Evolutionary conservation across 805 yeast species (phyloP).

Genomic region (Teunomyces barrocoloradensis): DNA sequence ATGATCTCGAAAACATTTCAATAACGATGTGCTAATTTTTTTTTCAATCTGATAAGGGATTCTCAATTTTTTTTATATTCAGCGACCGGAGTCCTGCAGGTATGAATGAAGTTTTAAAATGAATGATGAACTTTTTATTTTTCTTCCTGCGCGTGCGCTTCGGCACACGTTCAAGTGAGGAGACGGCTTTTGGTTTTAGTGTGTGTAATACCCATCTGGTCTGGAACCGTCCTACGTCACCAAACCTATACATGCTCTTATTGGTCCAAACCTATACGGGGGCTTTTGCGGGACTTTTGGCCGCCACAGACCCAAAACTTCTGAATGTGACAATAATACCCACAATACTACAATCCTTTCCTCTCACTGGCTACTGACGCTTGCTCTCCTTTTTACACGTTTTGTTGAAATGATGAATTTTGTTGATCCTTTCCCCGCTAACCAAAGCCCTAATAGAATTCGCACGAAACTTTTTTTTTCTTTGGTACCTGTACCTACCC

Average conservation of each 20-base stretch:
- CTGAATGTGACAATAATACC: too few relatives aligned
- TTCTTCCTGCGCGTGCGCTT: neutral
- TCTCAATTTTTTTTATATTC: neutral
- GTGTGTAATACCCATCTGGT: neutral
- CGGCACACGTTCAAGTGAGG: neutral
- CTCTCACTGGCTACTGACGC: too few relatives aligned
- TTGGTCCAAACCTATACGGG: neutral
- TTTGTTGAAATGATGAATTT: too few relatives aligned
- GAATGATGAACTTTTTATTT: neutral
- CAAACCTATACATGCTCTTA: neutral
- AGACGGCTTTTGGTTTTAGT: neutral
- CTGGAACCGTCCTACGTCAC: neutral
- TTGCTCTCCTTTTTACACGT: too few relatives aligned
- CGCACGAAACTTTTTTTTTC: too few relatives aligned
- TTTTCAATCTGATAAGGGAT: constrained; percentile 3
- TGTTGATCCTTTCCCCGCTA: too few relatives aligned
- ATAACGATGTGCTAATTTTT: neutral
- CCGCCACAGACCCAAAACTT: too few relatives aligned
- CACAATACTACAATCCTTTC: too few relatives aligned
- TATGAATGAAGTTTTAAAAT: neutral
- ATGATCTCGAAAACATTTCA: constrained; percentile 27
- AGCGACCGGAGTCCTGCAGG: constrained; percentile 1
- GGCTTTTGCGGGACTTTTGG: too few relatives aligned
- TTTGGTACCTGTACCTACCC: too few relatives aligned
- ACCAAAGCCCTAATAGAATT: too few relatives aligned